Base-by-base conservation (phyloP, 257 asterid species). In the Coffea canephora region DNA sequence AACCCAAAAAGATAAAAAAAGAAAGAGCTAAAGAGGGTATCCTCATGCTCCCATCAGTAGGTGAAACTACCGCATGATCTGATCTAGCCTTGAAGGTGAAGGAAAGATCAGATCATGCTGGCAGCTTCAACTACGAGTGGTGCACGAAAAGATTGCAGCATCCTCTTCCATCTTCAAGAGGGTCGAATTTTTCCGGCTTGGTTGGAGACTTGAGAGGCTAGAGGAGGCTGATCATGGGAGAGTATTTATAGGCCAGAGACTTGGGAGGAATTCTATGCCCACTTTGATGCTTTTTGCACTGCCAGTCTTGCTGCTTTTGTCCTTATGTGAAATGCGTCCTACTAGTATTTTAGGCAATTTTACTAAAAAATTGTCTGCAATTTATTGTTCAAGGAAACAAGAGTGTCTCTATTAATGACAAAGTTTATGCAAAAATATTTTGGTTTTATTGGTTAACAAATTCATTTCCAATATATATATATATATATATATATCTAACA, bases 91-190 rank as follows among this genome's bases (percentile, higher is more conserved):
- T 41, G 13, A 27, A 31, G 16, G 16, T 19, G 54, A 73, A 55
- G 65, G n/a, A 50, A 6, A 50, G 64, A 13, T 54, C 67, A 89
- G 93, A 89, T 89, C 93, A 89, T 80, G 93, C 91, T 89, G 93
- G 90, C 92, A 89, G 92, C 92, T 89, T 89, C 92, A 89, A 82
- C 92, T 84, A 83, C 78, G 65, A 68, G 36, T 69, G 87, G 84
- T 68, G 79, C 92, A 82, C 92, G 86, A 83, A 39, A 36, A 69
- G 48, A 3, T 11, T 48, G 0, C n/a, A 54, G 23, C 61, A 16
- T 4, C 19, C 23, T 54, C 61, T 54, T 54, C 61, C 18, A 18
- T 54, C 23, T 54, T 54, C 61, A 54, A 54, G 61, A 15, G 61
- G 61, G 23, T 72, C 18, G 10, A 45, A 46, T 12, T 72, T 72